Evolutionary conservation across 352 stramenopile species (phyloP).

Genomic region (Globisporangium orthogonon): DNA sequence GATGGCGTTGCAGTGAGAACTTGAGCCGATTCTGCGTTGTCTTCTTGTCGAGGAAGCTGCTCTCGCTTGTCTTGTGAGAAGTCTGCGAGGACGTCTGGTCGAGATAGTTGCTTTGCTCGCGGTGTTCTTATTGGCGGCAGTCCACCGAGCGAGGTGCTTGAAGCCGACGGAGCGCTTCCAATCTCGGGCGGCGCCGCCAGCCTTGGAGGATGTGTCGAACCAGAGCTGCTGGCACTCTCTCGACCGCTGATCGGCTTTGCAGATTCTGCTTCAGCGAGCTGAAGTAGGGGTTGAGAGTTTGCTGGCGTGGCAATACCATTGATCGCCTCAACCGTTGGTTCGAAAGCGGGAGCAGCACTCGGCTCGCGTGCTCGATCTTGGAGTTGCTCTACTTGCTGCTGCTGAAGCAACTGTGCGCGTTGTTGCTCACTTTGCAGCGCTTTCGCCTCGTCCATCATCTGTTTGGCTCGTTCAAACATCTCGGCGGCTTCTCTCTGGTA

Average conservation of each 20-base stretch:
- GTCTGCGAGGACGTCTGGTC: conserved; percentile 10
- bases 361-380: neutral
- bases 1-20: neutral
- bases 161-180: neutral
- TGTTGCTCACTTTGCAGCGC: conserved; percentile 30
- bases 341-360: neutral
- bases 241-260: neutral
- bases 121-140: conserved; percentile 13
- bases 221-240: neutral
- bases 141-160: neutral
- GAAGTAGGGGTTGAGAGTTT: too few relatives aligned
- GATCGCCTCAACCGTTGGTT: neutral
- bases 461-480: conserved; percentile 60
- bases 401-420: conserved; percentile 2
- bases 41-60: neutral
- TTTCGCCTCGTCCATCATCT: conserved; percentile 74
- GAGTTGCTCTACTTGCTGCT: neutral
- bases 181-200: neutral
- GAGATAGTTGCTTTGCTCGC: conserved; percentile 6
- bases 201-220: neutral
- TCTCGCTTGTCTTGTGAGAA: conserved; percentile 4
- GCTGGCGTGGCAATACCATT: too few relatives aligned
- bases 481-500: conserved; percentile 57
- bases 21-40: too few relatives aligned
- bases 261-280: neutral